Base-by-base conservation (phyloP, 1,284 basidiomycete species). In the Polyporus tsugae region DNA sequence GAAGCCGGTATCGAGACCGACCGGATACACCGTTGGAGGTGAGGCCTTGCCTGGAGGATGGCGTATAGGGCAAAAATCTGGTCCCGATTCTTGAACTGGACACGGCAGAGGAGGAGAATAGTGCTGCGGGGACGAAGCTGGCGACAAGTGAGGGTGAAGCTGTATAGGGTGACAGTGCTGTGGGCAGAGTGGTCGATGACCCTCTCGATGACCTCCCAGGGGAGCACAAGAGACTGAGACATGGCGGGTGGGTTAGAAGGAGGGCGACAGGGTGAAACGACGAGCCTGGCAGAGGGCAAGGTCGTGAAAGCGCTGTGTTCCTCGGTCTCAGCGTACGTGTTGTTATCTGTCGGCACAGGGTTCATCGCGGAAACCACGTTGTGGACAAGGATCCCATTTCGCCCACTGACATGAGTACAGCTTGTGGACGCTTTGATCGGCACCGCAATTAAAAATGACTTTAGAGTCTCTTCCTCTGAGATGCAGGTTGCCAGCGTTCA, bases 221-320 rank as follows among this genome's bases (percentile, higher is more conserved):
- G 55, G 15, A 57, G 55, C 29, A 19, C 19, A 9, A 9, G 55
- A 7, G 44, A 49, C 44, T 13, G 6, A 2, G 25, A 11, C 49
- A 52, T 52, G 49, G 49, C 4, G 49, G 7, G 29, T 10, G 49
- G 22, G 86, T 94, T 1, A 84, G 91, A 67, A 93, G 90, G 89
- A 42, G 15, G 2, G 4, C 11, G 41, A 17, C 13, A 15, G 15
- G 17, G 41, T 11, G 10, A 3, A 42, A 42, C 13, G 15, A 17
- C 41, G 15, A 42, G 41, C n/a, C n/a, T n/a, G 41, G 41, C 2
- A 42, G 6, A 39, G 39, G 39, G 7, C 9, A 42, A 15, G 41
- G 41, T 17, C 41, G 15, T 5, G 2, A 4, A 42, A 42, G 41
- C 41, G 41, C 41, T 17, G 15, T 42, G 15, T 42, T 42, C 41